A percentile compares a stretch with the other conserved stretches of the same genome.
These are phyloP conservation scores for Colletotrichum sp. DNA, from an alignment of 2,329 filamentous ascomycete genomes.

Conservation along the genomic window DNA sequence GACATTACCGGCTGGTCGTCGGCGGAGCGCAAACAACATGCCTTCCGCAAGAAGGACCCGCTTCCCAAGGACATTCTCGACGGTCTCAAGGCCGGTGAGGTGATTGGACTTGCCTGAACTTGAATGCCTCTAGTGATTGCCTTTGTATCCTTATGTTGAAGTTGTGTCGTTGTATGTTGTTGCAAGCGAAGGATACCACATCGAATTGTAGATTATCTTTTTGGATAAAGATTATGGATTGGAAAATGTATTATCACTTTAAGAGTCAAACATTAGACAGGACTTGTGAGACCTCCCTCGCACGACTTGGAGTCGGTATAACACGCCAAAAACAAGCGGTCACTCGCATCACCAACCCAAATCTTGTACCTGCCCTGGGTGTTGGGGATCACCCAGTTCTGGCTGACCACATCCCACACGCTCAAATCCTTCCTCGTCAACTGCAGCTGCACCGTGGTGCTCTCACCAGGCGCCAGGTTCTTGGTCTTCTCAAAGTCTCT, in stretches of 20 bases:
- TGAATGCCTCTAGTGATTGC: not conserved
- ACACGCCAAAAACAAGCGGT: constrained; percentile 25
- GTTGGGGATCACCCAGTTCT: constrained; percentile 69
- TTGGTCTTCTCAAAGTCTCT: constrained; percentile 75
- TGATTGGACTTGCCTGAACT: constrained; percentile 25
- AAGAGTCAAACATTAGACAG: not conserved
- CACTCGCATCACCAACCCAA: constrained; percentile 44
- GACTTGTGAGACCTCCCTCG: constrained; percentile 5
- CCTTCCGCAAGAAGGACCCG: constrained; percentile 40
- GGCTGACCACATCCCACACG: constrained; percentile 70
- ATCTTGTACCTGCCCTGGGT: constrained; percentile 41
- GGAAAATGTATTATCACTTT: not conserved
- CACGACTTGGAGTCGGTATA: constrained; percentile 19
- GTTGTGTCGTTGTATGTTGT: not conserved
- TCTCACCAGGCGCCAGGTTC: constrained; percentile 58
- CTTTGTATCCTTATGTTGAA: not conserved
- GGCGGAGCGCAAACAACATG: constrained; percentile 34
- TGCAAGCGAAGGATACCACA: not conserved
- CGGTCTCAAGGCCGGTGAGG: constrained; percentile 39
- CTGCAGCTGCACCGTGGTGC: constrained; percentile 57
- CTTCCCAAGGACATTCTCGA: constrained; percentile 34
- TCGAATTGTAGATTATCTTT: not conserved
- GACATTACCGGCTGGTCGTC: constrained; percentile 40
- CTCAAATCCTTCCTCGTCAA: constrained; percentile 74
- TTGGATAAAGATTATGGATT: not conserved